Percentiles rank a stretch among this genome's conserved stretches.
Conservation (phyloP, 805 yeast species). For the Yarrowia bubula region DNA sequence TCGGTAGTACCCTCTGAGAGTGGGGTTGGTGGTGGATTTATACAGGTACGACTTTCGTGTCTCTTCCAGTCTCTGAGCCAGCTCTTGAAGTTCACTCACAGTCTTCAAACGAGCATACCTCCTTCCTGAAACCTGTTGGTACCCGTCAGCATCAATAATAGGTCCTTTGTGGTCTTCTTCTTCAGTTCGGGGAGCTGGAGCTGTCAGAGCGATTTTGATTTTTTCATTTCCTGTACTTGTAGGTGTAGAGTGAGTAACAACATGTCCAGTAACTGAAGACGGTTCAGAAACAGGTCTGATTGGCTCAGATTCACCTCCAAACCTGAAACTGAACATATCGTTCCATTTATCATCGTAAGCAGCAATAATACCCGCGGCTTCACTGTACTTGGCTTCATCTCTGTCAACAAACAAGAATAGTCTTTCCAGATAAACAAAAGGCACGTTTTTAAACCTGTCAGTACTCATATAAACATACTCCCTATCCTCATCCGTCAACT, state of each 20-base stretch:
- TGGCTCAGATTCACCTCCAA: not conserved
- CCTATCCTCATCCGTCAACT: not conserved
- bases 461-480: slow-evolving; percentile 7
- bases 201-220: not conserved
- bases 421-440: slow-evolving; percentile 3
- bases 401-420: not conserved
- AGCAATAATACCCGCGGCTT: not conserved
- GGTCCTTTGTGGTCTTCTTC: not conserved
- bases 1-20: slow-evolving; percentile 10
- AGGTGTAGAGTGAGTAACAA: not conserved
- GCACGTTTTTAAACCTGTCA: not conserved
- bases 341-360: slow-evolving; percentile 3
- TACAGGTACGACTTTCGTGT: slow-evolving; percentile 5
- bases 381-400: not conserved
- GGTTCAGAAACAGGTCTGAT: not conserved
- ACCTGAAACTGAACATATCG: slow-evolving; percentile 10
- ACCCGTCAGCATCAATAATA: slow-evolving; percentile 1
- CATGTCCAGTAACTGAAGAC: not conserved
- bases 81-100: not conserved
- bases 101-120: slow-evolving; percentile 2
- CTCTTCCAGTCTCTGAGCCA: not conserved
- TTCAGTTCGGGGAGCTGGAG: not conserved
- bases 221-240: slow-evolving; percentile 4
- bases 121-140: not conserved
- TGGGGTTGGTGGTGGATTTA: not conserved